A percentile compares a stretch with the other conserved stretches of the same genome.
Conservation (phyloP, 1,284 basidiomycete genomes). For the Leccinum solheimii region DNA sequence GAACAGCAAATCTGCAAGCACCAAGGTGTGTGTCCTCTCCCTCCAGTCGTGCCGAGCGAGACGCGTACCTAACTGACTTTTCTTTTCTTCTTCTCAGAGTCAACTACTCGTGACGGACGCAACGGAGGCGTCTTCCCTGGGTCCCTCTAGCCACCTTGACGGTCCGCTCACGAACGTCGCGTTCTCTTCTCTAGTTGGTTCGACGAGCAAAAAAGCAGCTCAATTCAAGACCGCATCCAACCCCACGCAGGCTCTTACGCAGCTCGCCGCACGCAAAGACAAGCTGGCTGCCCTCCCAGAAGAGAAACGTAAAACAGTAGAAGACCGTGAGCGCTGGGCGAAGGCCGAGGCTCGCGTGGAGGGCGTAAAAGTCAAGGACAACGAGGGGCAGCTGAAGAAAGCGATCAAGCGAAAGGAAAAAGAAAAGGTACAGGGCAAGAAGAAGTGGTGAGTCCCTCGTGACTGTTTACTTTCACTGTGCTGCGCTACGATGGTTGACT, state of each 20-base stretch:
- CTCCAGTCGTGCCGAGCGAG: not conserved
- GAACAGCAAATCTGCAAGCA: slow-evolving; percentile 35
- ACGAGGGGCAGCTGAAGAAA: slow-evolving; percentile 82
- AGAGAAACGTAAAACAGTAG: slow-evolving; percentile 74
- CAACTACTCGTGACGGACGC: slow-evolving; percentile 72
- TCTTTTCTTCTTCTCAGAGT: slow-evolving; percentile 44
- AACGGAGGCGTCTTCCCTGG: slow-evolving; percentile 33
- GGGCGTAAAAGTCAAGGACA: slow-evolving; percentile 86
- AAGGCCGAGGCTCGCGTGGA: slow-evolving; percentile 84
- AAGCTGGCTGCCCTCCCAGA: slow-evolving; percentile 72
- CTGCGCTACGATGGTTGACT: slow-evolving; percentile 1
- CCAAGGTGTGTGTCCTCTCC: slow-evolving; percentile 46
- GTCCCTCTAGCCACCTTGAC: slow-evolving; percentile 37
- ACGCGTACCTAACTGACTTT: not conserved
- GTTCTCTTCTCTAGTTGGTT: slow-evolving; percentile 64
- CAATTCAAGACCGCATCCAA: slow-evolving; percentile 71
- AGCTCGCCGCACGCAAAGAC: slow-evolving; percentile 73
- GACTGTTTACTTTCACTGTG: not conserved
- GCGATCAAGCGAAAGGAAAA: slow-evolving; percentile 89
- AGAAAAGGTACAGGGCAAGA: slow-evolving; percentile 79
- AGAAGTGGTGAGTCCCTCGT: slow-evolving; percentile 67
- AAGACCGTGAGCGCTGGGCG: slow-evolving; percentile 82
- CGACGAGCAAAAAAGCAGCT: slow-evolving; percentile 51
- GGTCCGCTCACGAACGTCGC: slow-evolving; percentile 60
- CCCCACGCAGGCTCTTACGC: slow-evolving; percentile 79